A percentile compares a stretch with the other conserved stretches of the same genome.
These are phyloP conservation scores for Torulaspora gathmanii DNA, from an alignment of 805 yeast genomes.

Conservation along the genomic window DNA sequence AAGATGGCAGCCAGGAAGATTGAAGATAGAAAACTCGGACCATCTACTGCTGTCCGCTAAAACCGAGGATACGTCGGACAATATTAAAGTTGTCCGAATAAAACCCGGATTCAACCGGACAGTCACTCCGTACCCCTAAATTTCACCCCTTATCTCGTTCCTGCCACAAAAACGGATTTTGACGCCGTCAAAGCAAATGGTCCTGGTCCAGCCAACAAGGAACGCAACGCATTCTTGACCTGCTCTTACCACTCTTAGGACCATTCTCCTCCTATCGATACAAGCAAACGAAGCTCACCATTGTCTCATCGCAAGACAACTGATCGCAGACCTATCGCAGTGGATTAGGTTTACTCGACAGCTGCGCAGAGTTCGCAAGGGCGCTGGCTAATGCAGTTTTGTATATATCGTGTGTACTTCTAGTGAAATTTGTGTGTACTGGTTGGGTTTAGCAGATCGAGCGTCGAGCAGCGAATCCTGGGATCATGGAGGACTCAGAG, in stretches of 20 bases:
- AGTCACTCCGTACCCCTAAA: neutral
- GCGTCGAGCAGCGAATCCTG: neutral
- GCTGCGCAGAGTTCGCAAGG: neutral
- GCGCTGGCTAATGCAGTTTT: no score
- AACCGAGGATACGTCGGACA: neutral
- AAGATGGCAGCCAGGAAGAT: slow-evolving; percentile 1
- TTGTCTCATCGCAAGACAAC: neutral
- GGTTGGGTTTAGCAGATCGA: neutral
- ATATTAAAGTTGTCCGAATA: neutral
- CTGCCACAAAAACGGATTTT: neutral
- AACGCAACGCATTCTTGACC: no score
- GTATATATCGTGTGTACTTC: neutral
- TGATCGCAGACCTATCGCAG: neutral
- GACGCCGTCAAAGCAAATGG: neutral
- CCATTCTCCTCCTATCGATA: no score
- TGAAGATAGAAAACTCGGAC: neutral
- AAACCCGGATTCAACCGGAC: neutral
- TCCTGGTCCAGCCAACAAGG: no score
- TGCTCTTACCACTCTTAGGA: no score
- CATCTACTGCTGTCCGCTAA: neutral
- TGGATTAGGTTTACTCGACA: neutral
- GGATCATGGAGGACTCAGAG: slow-evolving; percentile 3
- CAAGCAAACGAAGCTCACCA: no score
- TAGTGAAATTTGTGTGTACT: no score
- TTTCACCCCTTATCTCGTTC: neutral